These are phyloP conservation scores for Cladorrhinum samala DNA, from an alignment of 495 filamentous ascomycete genomes.

Conservation along the genomic window DNA sequence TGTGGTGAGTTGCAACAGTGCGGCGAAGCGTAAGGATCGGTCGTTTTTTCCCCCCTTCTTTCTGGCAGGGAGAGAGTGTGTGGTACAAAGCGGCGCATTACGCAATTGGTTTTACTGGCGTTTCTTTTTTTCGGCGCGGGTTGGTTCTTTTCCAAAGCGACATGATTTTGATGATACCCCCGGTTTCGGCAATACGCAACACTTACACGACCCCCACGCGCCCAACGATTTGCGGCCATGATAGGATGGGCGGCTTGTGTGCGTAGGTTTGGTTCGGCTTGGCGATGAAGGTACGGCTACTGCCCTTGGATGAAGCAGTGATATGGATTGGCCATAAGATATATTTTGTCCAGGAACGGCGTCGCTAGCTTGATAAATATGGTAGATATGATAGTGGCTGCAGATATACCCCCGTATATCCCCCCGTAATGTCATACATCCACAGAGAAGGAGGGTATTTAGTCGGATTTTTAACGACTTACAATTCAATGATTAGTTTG, in stretches of 20 bases:
- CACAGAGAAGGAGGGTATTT: too few species aligned
- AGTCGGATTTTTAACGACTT: too few species aligned
- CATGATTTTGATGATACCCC: constrained; percentile 1
- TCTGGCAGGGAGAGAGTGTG: not conserved
- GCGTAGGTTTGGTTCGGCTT: not conserved
- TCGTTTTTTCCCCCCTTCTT: not conserved
- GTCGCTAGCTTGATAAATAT: too few species aligned
- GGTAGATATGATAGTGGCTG: too few species aligned
- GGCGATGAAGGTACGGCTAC: not conserved
- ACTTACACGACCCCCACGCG: too few species aligned
- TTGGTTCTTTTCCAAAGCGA: not conserved
- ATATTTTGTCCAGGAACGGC: too few species aligned
- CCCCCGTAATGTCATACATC: too few species aligned
- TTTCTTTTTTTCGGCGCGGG: not conserved
- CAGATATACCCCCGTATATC: too few species aligned
- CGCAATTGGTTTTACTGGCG: not conserved
- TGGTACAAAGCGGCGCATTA: not conserved
- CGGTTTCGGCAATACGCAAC: not conserved
- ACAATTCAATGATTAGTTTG: too few species aligned
- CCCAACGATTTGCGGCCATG: not conserved
- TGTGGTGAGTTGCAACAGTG: not conserved
- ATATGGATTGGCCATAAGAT: too few species aligned
- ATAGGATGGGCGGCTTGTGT: not conserved
- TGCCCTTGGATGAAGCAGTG: too few species aligned
- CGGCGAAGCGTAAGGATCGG: not conserved